Evolutionary conservation across 2,329 filamentous ascomycete species (phyloP), one percentile per base, ranked within the genome.

Genomic region (Colletotrichum plurivorum): DNA sequence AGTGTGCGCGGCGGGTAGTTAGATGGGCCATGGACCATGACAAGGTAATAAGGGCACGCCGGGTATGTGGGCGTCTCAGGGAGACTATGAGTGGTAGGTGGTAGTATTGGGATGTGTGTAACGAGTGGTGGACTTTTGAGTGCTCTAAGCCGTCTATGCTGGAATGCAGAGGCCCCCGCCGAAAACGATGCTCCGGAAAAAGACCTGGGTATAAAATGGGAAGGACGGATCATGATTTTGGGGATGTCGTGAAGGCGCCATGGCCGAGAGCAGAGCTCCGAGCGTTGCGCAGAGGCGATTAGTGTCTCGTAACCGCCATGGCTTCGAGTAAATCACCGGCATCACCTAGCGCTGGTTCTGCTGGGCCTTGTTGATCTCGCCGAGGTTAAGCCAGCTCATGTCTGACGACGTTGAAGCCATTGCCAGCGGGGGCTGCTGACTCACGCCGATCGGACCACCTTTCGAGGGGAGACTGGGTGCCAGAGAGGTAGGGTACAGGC

Each of bases 341-440:
- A 45, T 8, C 10, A 48, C 45, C 27, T 59, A 70, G 52, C 46
- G 48, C 18, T 49, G 67, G 31, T 62, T 59, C 39, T 62, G 57
- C 22, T 64, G 41, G 45, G 52, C 60, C 76, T 75, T 69, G 46
- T 63, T 58, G 63, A 69, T 76, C 45, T 87, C 87, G 54, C 89
- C 90, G 18, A 94, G 84, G 75, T 94, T 94, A 71, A 95, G 81
- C 93, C 93, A 95, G 80, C 91, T 93, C 91, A 94, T 93, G 78
- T 94, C 93, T 58, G 85, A 86, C 13, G 86, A 85, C 7, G 82
- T 83, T 27, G 84, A 78, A 55, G 87, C 83, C 79, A 81, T 84
- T 22, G 81, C 78, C 36, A 88, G 81, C 73, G 87, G 86, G 18
- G 85, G 85, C 72, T 87, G 85, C 59, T 78, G 80, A 75, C 82